These are phyloP conservation scores for Cytospora leucostoma DNA, from an alignment of 2,329 filamentous ascomycete genomes.

Conservation along the genomic window DNA sequence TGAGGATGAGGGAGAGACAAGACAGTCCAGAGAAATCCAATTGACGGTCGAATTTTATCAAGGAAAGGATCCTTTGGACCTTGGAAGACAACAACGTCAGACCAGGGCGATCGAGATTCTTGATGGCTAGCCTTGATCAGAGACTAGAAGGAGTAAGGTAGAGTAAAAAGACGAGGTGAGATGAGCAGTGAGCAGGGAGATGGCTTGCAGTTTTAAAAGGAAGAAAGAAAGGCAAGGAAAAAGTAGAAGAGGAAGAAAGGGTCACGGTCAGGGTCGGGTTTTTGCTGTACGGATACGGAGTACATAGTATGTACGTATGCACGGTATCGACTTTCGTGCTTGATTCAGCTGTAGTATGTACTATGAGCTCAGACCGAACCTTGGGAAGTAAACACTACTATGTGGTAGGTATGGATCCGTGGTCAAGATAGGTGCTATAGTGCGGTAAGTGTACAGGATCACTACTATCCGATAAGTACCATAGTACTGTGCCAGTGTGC, in stretches of 20 bases:
- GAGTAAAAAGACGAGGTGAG: slow-evolving; percentile 4
- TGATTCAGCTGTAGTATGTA: too few relatives aligned
- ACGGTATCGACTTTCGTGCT: too few relatives aligned
- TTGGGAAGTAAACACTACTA: too few relatives aligned
- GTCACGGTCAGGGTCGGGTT: background rate
- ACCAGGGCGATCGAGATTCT: slow-evolving; percentile 20
- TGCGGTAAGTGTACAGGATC: too few relatives aligned
- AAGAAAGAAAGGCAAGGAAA: background rate
- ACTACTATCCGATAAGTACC: too few relatives aligned
- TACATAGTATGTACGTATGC: background rate
- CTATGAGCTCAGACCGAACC: too few relatives aligned
- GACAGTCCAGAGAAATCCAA: slow-evolving; percentile 5
- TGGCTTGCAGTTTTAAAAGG: background rate
- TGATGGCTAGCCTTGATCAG: background rate
- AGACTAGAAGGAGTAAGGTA: slow-evolving; percentile 3
- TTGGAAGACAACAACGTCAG: slow-evolving; percentile 16
- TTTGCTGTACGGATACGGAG: slow-evolving; percentile 1
- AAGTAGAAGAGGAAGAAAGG: background rate
- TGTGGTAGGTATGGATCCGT: too few relatives aligned
- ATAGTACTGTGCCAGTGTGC: too few relatives aligned
- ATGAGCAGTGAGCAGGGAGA: background rate
- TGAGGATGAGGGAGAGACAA: slow-evolving; percentile 3
- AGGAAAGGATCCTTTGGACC: background rate
- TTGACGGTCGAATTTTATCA: slow-evolving; percentile 19
- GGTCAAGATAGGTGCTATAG: too few relatives aligned